phyloP scores from a whole-genome alignment of 352 stramenopile species.

The Globisporangium mamillatum region DNA sequence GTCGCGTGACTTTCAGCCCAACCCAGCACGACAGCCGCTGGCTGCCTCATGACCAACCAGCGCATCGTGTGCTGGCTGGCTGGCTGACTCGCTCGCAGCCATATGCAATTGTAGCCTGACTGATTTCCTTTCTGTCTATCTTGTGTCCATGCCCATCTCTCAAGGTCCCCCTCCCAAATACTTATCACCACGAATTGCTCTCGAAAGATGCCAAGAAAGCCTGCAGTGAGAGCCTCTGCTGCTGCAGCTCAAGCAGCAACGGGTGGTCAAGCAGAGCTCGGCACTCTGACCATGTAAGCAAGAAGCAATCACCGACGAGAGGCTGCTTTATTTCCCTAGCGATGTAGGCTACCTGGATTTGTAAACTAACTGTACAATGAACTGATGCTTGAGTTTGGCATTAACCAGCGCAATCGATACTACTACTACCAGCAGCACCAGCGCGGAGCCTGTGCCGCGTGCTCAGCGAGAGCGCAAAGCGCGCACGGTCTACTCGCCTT shows the following conservation, averaged over 20 bases:
- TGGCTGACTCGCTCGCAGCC: background rate
- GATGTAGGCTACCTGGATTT: background rate
- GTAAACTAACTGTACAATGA: background rate
- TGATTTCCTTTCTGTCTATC: no score
- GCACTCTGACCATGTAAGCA: background rate
- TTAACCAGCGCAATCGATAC: background rate
- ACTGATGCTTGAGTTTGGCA: background rate
- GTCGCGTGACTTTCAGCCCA: background rate
- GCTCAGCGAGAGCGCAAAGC: conserved; percentile 18
- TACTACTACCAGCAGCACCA: background rate
- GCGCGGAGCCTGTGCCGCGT: background rate
- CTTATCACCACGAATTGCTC: background rate
- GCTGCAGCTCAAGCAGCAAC: background rate
- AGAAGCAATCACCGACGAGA: background rate
- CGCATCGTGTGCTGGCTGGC: background rate
- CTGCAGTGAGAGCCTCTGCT: background rate
- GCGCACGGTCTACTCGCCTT: conserved; percentile 21
- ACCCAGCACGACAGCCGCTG: background rate
- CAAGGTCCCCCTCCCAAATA: background rate
- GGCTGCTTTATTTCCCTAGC: background rate
- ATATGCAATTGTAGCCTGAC: no score
- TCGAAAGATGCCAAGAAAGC: background rate
- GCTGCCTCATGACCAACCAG: background rate
- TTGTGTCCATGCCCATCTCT: background rate
- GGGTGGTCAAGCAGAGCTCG: background rate